Evolutionary conservation across 192 early-diverging fungal species (phyloP).

Genomic region (Rhizophagus clarus): DNA sequence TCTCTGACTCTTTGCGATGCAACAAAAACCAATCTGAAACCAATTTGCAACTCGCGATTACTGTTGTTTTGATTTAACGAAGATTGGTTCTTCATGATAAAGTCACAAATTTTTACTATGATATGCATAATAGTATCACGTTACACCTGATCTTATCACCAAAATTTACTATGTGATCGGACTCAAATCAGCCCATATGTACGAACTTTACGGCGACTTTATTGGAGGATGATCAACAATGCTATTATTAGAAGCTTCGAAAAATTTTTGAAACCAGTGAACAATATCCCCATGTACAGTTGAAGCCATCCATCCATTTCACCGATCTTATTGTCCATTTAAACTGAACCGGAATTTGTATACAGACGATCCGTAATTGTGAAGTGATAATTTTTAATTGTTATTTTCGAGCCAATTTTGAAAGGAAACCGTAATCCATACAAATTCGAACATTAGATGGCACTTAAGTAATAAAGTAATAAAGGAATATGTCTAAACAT

Average conservation of each 20-base stretch:
- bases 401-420: constrained; percentile 3
- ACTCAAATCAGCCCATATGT: neutral
- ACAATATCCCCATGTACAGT: neutral
- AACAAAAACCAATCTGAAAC: neutral
- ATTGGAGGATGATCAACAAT: neutral
- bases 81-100: neutral
- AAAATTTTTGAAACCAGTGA: neutral
- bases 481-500: no score
- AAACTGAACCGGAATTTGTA: constrained; percentile 9
- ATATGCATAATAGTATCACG: neutral
- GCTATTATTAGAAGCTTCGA: neutral
- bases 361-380: neutral
- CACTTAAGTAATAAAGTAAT: no score
- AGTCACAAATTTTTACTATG: neutral
- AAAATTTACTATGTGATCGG: neutral
- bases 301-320: neutral
- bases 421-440: constrained; percentile 27
- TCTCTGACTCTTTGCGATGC: no score
- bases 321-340: constrained; percentile 10
- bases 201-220: neutral
- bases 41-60: neutral
- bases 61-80: neutral
- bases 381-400: constrained; percentile 19
- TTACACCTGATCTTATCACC: neutral
- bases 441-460: no score